Conservation (phyloP, 192 early-diverging fungal species). For the Jimgerdemannia flammicorona region DNA sequence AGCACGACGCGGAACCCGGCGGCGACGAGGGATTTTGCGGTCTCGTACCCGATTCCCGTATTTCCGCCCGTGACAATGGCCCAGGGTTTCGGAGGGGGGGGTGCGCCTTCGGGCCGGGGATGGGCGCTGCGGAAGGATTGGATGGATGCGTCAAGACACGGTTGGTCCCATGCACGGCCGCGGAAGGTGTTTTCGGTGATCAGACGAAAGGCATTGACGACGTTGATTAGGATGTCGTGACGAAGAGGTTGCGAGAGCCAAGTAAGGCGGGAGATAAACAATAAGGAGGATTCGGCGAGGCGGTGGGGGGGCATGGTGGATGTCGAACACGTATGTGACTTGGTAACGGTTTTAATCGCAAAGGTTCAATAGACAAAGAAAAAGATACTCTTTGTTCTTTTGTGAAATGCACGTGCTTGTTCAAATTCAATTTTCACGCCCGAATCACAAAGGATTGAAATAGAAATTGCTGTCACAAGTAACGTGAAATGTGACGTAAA, state of each 20-base stretch:
- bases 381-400: too few relatives aligned
- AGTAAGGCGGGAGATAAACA: background rate
- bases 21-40: background rate
- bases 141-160: background rate
- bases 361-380: conserved; percentile 15
- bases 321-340: too few relatives aligned
- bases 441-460: too few relatives aligned
- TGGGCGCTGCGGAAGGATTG: background rate
- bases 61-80: background rate
- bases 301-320: background rate
- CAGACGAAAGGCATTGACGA: background rate
- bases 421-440: too few relatives aligned
- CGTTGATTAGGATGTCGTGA: background rate
- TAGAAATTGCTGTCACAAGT: too few relatives aligned
- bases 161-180: background rate
- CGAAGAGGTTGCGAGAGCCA: background rate
- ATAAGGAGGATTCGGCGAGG: background rate
- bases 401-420: too few relatives aligned
- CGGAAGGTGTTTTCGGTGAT: background rate
- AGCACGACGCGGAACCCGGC: background rate
- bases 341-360: conserved; percentile 5
- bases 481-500: too few relatives aligned
- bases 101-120: background rate
- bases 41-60: background rate
- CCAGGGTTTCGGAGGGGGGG: background rate